Evolutionary conservation across 1,284 basidiomycete genomes (phyloP), one percentile per base, ranked within the genome.

Genomic region (Mrakiaceae sp.): DNA sequence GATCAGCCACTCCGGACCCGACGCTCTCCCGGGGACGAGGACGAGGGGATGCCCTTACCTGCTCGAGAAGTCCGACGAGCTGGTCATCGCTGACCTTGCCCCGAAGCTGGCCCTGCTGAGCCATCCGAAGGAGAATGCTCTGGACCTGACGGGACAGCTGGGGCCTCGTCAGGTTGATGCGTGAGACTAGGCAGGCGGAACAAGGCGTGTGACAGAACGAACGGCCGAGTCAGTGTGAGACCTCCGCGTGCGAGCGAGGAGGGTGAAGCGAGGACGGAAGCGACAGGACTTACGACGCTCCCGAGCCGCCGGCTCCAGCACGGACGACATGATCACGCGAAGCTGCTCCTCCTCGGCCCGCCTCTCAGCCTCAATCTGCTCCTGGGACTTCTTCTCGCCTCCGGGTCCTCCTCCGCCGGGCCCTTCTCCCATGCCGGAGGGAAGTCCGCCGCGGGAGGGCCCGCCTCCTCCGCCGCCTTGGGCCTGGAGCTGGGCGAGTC

Each of bases 101-200:
- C 63, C 87, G 82, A 58, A 98, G 78, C 75, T 97, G 93, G n/a
- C 94, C 93, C 2, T 84, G 82, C 76, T 94, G 90, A 6, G 88
- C 93, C 90, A 97, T 94, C 53, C 90, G 83, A 49, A 93, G 74
- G 54, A 98, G 79, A 64, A 96, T 84, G 11, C 81, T 82, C 76
- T 96, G 89, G 69, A 98, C 92, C 74, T 93, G 86, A 64, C 82
- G 80, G 5, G 92, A 88, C 73, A 93, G 82, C 65, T 90, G 85
- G 0, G 92, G 90, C 71, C 92, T 89, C 67, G 97, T 95, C 47
- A 98, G 83, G 3, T 88, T 84, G 73, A 98, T 98, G 57, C 95
- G 85, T 3, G 93, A 90, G 67, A 91, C 88, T 91, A 71, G 43
- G n/a, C 8, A 55, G 51, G 16, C 40, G 7, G n/a, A 39, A 40